These are phyloP conservation scores for Venturia effusa DNA, from an alignment of 2,329 filamentous ascomycete species.

Conservation along the genomic window DNA sequence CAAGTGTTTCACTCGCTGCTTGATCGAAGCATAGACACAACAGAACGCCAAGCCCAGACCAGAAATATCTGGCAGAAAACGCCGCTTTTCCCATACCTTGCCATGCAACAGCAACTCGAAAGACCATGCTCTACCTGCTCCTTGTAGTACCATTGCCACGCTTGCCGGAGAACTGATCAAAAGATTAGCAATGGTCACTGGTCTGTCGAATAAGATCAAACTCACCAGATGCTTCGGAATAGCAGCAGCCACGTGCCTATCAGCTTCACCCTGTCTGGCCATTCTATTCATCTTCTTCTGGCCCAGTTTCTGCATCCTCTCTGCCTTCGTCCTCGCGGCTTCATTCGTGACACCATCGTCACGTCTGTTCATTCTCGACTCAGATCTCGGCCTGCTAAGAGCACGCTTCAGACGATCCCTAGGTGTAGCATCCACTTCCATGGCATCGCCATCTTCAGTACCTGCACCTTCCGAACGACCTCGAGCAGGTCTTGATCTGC, in stretches of 20 bases:
- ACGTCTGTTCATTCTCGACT: slow-evolving; percentile 51
- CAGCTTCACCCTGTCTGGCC: slow-evolving; percentile 92
- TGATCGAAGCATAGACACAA: background rate
- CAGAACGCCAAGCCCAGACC: background rate
- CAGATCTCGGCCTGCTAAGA: slow-evolving; percentile 59
- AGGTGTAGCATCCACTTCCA: slow-evolving; percentile 51
- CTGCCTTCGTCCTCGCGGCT: slow-evolving; percentile 61
- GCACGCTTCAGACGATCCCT: slow-evolving; percentile 38
- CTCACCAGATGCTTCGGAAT: slow-evolving; percentile 85
- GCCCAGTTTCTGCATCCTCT: slow-evolving; percentile 74
- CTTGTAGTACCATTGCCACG: slow-evolving; percentile 84
- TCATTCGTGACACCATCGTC: slow-evolving; percentile 68
- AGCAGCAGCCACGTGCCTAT: slow-evolving; percentile 74
- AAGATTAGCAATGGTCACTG: slow-evolving; percentile 24
- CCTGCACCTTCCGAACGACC: slow-evolving; percentile 41
- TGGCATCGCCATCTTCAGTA: slow-evolving; percentile 56
- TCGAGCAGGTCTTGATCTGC: slow-evolving; percentile 37
- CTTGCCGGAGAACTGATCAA: slow-evolving; percentile 67
- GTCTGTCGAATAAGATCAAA: slow-evolving; percentile 17
- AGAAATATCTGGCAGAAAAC: background rate
- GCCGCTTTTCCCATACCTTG: background rate
- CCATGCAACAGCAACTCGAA: background rate
- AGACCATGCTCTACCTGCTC: slow-evolving; percentile 28
- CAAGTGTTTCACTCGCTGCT: background rate
- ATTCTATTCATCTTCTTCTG: slow-evolving; percentile 99